Base-by-base conservation (phyloP, 768 basidiomycete genomes). In the Calocybe gangraenosa region DNA sequence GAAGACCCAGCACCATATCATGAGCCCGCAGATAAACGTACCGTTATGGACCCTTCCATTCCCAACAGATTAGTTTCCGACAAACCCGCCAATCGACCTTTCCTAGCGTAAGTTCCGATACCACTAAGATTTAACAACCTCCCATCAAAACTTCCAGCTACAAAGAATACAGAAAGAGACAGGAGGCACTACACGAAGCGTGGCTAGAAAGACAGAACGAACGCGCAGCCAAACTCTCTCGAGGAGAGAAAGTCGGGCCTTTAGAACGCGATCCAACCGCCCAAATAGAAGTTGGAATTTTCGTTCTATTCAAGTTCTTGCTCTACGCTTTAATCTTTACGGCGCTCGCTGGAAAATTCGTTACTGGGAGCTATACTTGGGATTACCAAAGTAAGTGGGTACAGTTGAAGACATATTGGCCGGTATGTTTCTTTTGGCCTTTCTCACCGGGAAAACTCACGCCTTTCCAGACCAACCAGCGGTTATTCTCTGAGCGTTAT, bases 321-420 rank as follows among this genome's bases (percentile, higher is more conserved):
- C 47, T 87, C 39, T 76, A 78, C 52, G 40, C 77, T 2, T 42
- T 81, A 17, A 53, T 87, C 40, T 64, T 81, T 49, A 48, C 75
- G 31, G 57, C 78, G 1, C 68, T 90, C 22, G 75, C 82, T 28
- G 85, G 92, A 43, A 87, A 86, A 59, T 92, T 94, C 65, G 68
- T 94, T 59, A 89, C 89, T 0, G 88, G 85, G n/a, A 89, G 84
- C 58, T 90, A 81, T 60, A 65, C 81, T 17, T 96, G 92, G 91
- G 90, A 92, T 51, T 79, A 83, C 56, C 73, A 85, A 50, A 77
- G 76, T 50, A 79, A 79, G 59, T 84, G 80, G 76, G 55, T 67
- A 22, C 69, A 74, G 37, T 57, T 81, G 41, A 79, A 79, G 68
- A 76, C 77, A 3, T 80, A 78, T 56, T 78, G 76, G 68, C 82